A percentile compares a stretch with the other conserved stretches of the same genome.
Conservation (phyloP, 2,329 filamentous ascomycete genomes). For the Ascochyta viciae-villosae region DNA sequence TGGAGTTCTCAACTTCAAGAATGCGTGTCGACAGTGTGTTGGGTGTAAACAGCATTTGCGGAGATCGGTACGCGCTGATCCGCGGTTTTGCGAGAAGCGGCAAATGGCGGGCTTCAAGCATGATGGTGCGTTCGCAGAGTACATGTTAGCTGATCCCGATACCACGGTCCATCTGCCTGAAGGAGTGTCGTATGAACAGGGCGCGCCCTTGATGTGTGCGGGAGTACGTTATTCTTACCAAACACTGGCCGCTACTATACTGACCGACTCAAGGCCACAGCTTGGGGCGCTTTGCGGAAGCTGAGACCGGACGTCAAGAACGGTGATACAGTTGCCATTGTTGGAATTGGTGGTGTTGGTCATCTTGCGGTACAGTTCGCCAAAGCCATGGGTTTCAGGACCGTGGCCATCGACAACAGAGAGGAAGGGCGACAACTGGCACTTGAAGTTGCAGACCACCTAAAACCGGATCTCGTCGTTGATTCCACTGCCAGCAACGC, state of each 20-base stretch:
- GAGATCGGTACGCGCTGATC: constrained; percentile 25
- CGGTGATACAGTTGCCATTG: constrained; percentile 78
- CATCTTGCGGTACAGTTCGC: constrained; percentile 78
- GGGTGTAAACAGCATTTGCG: constrained; percentile 26
- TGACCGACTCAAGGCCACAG: constrained; percentile 28
- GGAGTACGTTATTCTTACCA: constrained; percentile 28
- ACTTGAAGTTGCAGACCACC: constrained; percentile 20
- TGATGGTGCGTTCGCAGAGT: constrained; percentile 44
- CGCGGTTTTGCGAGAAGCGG: constrained; percentile 37
- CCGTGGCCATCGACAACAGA: constrained; percentile 36
- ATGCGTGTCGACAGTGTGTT: constrained; percentile 31
- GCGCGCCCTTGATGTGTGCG: constrained; percentile 47
- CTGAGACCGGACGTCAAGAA: constrained; percentile 53
- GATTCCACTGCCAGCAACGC: constrained; percentile 23
- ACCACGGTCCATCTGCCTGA: constrained; percentile 36
- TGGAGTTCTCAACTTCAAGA: constrained; percentile 37
- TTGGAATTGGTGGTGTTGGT: constrained; percentile 84
- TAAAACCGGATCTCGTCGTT: constrained; percentile 31
- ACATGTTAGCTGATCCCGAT: constrained; percentile 42
- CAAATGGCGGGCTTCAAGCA: constrained; percentile 41
- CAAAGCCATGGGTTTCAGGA: constrained; percentile 34
- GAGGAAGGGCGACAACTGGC: constrained; percentile 30
- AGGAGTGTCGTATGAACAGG: constrained; percentile 33
- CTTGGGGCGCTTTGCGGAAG: constrained; percentile 34
- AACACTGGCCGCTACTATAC: neutral